Evolutionary conservation across 1,139 yeast species (phyloP), one percentile per base, ranked within the genome.

Genomic region (Kodamaea arcana): DNA sequence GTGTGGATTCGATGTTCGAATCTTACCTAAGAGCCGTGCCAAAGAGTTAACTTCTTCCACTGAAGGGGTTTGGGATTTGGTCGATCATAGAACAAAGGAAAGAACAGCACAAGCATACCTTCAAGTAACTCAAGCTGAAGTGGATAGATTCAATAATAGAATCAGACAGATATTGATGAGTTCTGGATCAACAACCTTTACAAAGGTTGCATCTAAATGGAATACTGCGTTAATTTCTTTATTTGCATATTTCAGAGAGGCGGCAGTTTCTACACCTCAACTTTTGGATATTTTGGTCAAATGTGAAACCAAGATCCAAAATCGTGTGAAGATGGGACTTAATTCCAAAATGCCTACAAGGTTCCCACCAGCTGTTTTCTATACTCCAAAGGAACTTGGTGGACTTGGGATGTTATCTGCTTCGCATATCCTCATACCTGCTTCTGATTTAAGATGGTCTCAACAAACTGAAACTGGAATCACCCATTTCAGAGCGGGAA

Each of bases 361-460:
- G 35, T 94, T 94, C 62, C 99, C 99, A 3, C 99, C 98, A 0
- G 97, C 97, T 2, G 98, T 94, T 1, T 94, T 94, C 48, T 94
- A 94, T 54, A 87, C 98, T 0, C 98, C 98, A 0, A 92, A 88
- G 49, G 99, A 94, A 55, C 64, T 94, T 8, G 98, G 99, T 34
- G 99, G 99, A 25, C 64, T 94, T 30, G 98, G 98, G 14, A 94
- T 94, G 98, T 67, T 94, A 17, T 86, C 96, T 68, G 97, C 97
- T 0, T 86, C 96, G 12, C 98, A 94, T 56, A 86, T 92, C 33
- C 68, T 92, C 46, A 92, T 94, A 45, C 98, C 98, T 0, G 85
- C 95, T 0, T 83, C 95, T 4, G 98, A 92, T 57, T 65, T 92
- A 42, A 71, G 83, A 36, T 90, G 95, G 94, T 86, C 96, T 0